Conservation (phyloP, 345 rosid genomes). For the Pugionium cornutum region DNA sequence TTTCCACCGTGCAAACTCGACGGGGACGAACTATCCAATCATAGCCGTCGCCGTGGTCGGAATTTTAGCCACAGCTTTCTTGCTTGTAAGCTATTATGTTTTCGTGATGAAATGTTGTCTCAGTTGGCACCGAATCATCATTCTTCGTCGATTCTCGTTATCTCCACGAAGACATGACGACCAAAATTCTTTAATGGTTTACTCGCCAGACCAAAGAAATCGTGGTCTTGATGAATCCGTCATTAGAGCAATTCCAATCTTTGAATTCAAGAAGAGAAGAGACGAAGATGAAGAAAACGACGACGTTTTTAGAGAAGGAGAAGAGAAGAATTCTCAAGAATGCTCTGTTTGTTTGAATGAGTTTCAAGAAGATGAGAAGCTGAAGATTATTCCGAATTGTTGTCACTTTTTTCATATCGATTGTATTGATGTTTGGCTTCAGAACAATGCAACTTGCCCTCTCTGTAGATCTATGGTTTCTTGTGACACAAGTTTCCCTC, state of each 20-base stretch:
- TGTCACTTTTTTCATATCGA: constrained; percentile 86
- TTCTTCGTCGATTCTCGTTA: constrained; percentile 57
- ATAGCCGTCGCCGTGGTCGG: constrained; percentile 76
- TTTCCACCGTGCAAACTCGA: neutral
- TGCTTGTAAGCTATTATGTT: constrained; percentile 82
- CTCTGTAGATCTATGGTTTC: constrained; percentile 83
- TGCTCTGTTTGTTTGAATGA: constrained; percentile 73
- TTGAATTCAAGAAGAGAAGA: constrained; percentile 58
- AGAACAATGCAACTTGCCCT: constrained; percentile 84
- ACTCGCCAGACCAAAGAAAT: constrained; percentile 48
- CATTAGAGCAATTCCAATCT: constrained; percentile 78
- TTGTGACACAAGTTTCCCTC: constrained; percentile 36
- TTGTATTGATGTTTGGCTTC: constrained; percentile 94
- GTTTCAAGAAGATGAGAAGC: constrained; percentile 80
- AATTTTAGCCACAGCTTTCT: constrained; percentile 75
- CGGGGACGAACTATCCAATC: constrained; percentile 51
- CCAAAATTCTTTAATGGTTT: constrained; percentile 52
- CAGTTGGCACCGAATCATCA: constrained; percentile 71
- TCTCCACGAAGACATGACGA: constrained; percentile 47
- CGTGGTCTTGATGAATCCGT: constrained; percentile 81
- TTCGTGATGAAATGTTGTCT: constrained; percentile 91
- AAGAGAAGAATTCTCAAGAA: neutral
- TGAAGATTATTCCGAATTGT: constrained; percentile 70
- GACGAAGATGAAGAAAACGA: neutral
- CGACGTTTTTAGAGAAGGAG: constrained; percentile 38